Conservation (phyloP, 148 eudicot species). For the Rhododendron simsii region DNA sequence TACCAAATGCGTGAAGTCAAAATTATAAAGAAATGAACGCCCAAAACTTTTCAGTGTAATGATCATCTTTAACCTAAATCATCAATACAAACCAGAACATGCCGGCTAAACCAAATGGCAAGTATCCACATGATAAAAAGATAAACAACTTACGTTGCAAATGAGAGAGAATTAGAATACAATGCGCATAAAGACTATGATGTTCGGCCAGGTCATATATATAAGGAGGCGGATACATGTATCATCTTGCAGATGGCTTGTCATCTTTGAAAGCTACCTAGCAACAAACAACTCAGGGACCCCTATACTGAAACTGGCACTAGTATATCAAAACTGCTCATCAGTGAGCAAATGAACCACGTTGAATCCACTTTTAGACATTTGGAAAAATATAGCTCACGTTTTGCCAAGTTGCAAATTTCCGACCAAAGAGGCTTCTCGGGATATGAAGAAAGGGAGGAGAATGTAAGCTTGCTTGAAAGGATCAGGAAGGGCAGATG, state of each 20-base stretch:
- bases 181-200: background rate
- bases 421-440: too few species aligned
- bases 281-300: background rate
- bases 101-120: background rate
- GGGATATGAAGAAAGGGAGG: too few species aligned
- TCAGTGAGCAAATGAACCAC: background rate
- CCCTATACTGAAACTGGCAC: background rate
- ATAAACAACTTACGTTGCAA: too few species aligned
- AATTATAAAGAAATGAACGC: background rate
- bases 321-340: background rate
- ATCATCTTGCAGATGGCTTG: background rate
- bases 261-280: too few species aligned
- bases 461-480: too few species aligned
- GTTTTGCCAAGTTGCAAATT: too few species aligned
- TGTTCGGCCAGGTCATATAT: background rate
- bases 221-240: too few species aligned
- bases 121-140: background rate
- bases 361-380: background rate
- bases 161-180: background rate
- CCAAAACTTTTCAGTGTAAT: background rate
- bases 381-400: background rate
- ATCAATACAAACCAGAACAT: background rate
- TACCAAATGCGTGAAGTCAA: background rate
- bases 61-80: background rate
- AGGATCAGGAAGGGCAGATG: too few species aligned